Percentiles rank a stretch among this genome's conserved stretches.
phyloP scores from a whole-genome alignment of 75 land plant genomes.

The Larix kaempferi region DNA sequence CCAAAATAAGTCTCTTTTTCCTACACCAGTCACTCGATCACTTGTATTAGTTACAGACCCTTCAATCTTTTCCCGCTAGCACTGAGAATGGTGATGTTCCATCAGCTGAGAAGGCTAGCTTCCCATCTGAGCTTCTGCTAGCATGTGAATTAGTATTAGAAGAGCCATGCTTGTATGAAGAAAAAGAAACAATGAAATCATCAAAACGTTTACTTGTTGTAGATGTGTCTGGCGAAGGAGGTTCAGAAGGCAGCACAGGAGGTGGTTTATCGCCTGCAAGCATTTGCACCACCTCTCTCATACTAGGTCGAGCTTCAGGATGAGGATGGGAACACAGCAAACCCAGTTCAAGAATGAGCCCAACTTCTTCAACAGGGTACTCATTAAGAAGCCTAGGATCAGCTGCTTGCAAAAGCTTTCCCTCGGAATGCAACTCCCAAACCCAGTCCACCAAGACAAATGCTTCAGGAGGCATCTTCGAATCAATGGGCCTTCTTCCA shows the following conservation, averaged over 20 bases:
- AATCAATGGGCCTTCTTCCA: conserved; percentile 24
- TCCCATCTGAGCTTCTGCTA: background rate
- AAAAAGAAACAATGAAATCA: background rate
- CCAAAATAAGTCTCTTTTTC: background rate
- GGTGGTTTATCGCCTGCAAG: conserved; percentile 17
- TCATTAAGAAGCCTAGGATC: conserved; percentile 8
- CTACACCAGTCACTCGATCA: background rate
- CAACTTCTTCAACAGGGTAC: background rate
- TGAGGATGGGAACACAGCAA: conserved; percentile 17
- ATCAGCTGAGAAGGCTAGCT: background rate
- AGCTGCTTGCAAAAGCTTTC: conserved; percentile 5
- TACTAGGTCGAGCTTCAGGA: conserved; percentile 13
- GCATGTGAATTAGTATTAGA: background rate
- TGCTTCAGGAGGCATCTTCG: background rate
- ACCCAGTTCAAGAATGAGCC: conserved; percentile 15
- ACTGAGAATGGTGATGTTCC: background rate
- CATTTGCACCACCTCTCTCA: conserved; percentile 13
- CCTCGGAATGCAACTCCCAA: conserved; percentile 17
- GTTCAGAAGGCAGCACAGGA: conserved; percentile 7
- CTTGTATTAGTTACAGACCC: background rate
- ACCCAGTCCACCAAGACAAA: conserved; percentile 4
- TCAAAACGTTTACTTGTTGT: background rate
- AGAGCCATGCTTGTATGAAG: conserved; percentile 3
- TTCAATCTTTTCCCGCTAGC: background rate
- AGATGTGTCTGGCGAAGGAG: conserved; percentile 5